Evolutionary conservation across 169 alveolate genomes (phyloP), one percentile per base, ranked within the genome.

Genomic region (Eimeria falciformis): DNA sequence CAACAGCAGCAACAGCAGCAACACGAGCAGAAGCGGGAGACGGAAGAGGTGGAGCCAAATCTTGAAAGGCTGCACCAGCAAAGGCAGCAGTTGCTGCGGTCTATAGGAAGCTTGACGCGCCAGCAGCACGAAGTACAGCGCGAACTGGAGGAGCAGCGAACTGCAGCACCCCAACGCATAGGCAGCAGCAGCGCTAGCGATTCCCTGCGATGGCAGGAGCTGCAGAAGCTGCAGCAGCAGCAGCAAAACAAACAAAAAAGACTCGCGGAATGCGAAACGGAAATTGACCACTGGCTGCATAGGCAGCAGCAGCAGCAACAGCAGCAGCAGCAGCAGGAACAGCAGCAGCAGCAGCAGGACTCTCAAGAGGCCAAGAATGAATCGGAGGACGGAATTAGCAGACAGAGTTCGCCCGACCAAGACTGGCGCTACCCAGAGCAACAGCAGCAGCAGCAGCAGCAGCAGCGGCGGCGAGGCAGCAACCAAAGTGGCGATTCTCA

Each of bases 41-140:
- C 73, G 7, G 73, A 46, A 14, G 73, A 46, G 23, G 73, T 43
- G 75, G 65, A 33, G 43, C 82, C 84, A 7, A 50, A 73, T 37
- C 75, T 85, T 17, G 84, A 45, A 5, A 71, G 29, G 56, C 55
- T 85, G 92, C 77, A 71, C 66, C 78, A 33, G 27, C 93, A 88
- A 55, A n/a, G 93, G 58, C 75, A 69, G 93, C 78, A 62, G 40
- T 33, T 88, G 65, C 53, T 88, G 78, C 75, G 93, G 23, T 88
- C 93, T 65, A 62, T 88, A 25, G 65, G 84, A 21, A 88, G 93
- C 82, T 65, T 88, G 43, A 75, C 25, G 56, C 29, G 88, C 27
- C 91, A 84, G 50, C 91, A 84, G 69, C 82, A 58, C 17, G 91
- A 84, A 68, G 14, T 84, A 62, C 82, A 65, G 18, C 79, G 82